Evolutionary conservation across 345 rosid species (phyloP).

Genomic region (Eucalyptus marginata): DNA sequence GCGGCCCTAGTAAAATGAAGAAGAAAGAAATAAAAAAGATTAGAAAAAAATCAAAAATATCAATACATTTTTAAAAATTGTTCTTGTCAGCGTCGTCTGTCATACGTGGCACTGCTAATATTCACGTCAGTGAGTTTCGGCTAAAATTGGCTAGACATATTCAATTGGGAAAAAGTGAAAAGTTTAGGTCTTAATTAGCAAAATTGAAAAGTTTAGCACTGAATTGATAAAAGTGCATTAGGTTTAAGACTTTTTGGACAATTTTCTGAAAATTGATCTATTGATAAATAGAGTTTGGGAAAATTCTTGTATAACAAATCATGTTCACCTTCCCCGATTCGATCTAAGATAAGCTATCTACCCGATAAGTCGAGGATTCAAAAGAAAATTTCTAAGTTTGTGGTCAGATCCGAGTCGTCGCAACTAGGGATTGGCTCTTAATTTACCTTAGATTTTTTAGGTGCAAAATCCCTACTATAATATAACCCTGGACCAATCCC

Average conservation of each 20-base stretch:
- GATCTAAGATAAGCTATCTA: background rate
- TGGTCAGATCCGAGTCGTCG: background rate
- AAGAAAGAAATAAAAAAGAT: too few relatives aligned
- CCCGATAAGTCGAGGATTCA: background rate
- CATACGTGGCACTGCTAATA: rapidly evolving
- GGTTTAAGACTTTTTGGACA: rapidly evolving
- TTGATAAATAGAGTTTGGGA: background rate
- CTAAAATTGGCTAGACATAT: too few relatives aligned
- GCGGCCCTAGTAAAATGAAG: too few relatives aligned
- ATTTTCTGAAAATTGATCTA: background rate
- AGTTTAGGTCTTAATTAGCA: too few relatives aligned
- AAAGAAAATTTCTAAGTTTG: background rate
- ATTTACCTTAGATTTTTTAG: background rate
- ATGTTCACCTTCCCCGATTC: background rate
- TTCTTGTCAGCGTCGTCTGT: rapidly evolving
- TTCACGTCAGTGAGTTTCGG: rapidly evolving
- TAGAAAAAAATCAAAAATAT: too few relatives aligned
- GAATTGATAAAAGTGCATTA: background rate
- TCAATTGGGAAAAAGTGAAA: background rate
- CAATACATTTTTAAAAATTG: too few relatives aligned
- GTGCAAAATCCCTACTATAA: background rate
- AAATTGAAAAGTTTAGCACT: too few relatives aligned
- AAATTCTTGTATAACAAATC: background rate
- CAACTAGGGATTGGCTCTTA: background rate
- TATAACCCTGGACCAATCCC: background rate